Base-by-base conservation (phyloP, 768 basidiomycete species). In the Brasilioporus rufonigricans region DNA sequence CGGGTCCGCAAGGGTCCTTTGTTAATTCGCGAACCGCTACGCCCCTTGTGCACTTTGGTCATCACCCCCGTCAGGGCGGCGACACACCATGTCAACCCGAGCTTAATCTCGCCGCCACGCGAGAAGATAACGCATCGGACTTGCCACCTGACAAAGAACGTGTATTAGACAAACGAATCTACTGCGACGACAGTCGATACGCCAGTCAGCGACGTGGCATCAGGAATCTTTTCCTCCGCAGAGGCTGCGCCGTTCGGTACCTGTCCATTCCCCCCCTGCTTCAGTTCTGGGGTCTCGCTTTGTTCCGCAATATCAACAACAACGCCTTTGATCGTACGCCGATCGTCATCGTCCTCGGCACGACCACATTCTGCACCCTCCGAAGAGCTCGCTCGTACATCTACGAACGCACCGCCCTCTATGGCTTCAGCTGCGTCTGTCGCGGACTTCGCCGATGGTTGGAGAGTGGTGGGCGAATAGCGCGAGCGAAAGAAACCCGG, bases 401-500 rank as follows among this genome's bases (percentile, higher is more conserved):
- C 60, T 10, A 48, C 44, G 31, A 26, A 57, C 31, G 38, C 45
- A 21, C 59, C 60, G 46, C 64, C 62, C 36, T 66, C 71, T 21
- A 55, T 61, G 11, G 32, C 32, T 43, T 59, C 68, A 14, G 52
- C 58, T 29, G 52, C 31, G 19, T 69, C 67, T 51, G 58, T 61
- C 26, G 46, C 49, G 31, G 33, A 35, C 59, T 63, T 71, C 35
- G 56, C 58, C 36, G 65, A 62, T 27, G 65, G 49, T 21, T 60
- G 66, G 21, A 65, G 64, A 48, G 61, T 53, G 47, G 65, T 74
- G 19, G 84, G 80, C 29, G 84, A 79, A 65, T 87, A 80, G 46
- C 86, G 81, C 21, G 78, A 74, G 35, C 86, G 81, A 50, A 85
- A 74, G 66, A 88, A 82, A 27, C 80, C 84, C 43, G 86, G 76